Base-by-base conservation (phyloP, 139 green algal genomes). In the Closterium sp. region DNA sequence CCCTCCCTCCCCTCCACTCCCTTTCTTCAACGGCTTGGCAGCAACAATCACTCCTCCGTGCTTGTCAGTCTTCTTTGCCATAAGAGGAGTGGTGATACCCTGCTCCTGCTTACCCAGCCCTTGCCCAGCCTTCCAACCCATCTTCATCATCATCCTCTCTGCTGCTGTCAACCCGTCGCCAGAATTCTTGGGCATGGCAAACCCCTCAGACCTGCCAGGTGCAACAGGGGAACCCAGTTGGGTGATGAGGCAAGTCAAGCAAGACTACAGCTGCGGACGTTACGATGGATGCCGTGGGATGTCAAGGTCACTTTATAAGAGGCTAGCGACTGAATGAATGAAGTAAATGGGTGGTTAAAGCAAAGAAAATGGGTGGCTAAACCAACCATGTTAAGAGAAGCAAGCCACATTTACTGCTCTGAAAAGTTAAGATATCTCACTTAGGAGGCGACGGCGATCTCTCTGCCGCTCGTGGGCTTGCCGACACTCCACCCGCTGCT, bases 61-160 rank as follows among this genome's bases (percentile, higher is more conserved):
- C 29, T 94, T 95, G 84, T 96, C 96, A 9, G 96, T 97, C 91
- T 98, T 98, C 88, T 97, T 94, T 11, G 97, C 96, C 79, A 97
- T 93, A 31, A 99, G 95, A 0, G 98, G 98, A 7, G 97, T 97
- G 32, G 95, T 95, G 29, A 99, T 99, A 89, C 98, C 98, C 94
- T 99, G 96, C 70, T 94, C 93, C 70, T 94, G 91, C 89, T 95
- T 97, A 3, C 97, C 97, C 90, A 98, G 94, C 1, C 97, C 96
- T 92, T 97, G 93, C 79, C 98, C 98, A 90, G 98, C 97, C 31
- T 96, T 96, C 98, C 98, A 99, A 3, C 98, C 98, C 97, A 99
- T 99, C 95, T 99, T 99, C 93, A 97, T 94, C 95, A 99, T 97
- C 96, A 99, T 97, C 45, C 96, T 96, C 96, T 98, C 95, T 19